Conservation (phyloP, 2,329 filamentous ascomycete genomes). For the Trichoderma afroharzianum region DNA sequence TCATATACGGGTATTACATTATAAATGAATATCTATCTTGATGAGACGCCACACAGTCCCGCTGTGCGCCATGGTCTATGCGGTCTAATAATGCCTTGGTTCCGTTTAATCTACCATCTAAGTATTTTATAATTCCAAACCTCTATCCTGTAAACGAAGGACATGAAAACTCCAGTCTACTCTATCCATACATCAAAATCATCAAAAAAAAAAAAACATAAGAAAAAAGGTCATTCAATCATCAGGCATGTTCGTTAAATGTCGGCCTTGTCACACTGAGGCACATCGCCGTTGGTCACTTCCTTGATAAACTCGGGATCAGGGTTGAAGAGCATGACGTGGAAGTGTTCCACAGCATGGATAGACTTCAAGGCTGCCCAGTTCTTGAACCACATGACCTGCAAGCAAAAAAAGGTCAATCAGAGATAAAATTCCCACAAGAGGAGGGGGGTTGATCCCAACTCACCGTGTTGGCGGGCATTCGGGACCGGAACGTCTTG, state of each 20-base stretch:
- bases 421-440: not conserved
- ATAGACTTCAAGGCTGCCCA: slow-evolving; percentile 83
- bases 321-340: slow-evolving; percentile 83
- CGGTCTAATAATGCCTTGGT: not conserved
- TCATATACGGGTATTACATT: not conserved
- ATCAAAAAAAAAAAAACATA: not conserved
- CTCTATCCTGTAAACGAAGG: slow-evolving; percentile 5
- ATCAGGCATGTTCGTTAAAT: not conserved
- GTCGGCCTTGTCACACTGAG: slow-evolving; percentile 50
- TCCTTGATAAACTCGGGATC: slow-evolving; percentile 64
- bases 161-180: slow-evolving; percentile 1
- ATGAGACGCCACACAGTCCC: not conserved
- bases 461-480: slow-evolving; percentile 53
- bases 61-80: not conserved
- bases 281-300: slow-evolving; percentile 71
- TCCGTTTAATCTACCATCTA: not conserved
- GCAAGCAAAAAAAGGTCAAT: not conserved
- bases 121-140: not conserved
- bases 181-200: not conserved
- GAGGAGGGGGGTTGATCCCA: not conserved
- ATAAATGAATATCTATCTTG: not conserved
- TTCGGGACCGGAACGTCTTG: slow-evolving; percentile 56
- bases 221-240: not conserved
- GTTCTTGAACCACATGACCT: slow-evolving; percentile 60
- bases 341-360: slow-evolving; percentile 86